Evolutionary conservation across 164 flowering plant species (phyloP), one percentile per base, ranked within the genome.

Genomic region (Vitis rupestris): DNA sequence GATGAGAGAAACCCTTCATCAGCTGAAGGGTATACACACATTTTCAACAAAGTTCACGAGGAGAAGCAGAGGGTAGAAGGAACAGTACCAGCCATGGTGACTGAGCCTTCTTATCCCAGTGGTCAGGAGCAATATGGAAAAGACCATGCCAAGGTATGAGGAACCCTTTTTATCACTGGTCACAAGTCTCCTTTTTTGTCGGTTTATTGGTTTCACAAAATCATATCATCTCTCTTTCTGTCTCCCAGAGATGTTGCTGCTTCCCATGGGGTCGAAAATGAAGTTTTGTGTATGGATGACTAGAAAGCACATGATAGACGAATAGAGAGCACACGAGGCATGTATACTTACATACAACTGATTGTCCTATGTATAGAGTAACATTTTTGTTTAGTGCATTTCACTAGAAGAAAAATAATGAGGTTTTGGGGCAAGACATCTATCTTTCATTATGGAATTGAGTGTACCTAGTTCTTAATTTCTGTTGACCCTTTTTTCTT

Each of bases 1-100:
- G 83, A 82, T 64, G 83, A 72, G 63, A 71, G 9, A 23, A 78
- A 80, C 76, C 83, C 83, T 15, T 44, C 81, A 15, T 61, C 83
- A 68, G 79, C 78, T 30, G 85, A 80, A 61, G 81, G 78, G 1
- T 82, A 56, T 50, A 68, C 78, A 15, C 76, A 72, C 51, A 71
- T 80, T 61, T 80, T 82, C 66, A 59, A 70, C 67, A 65, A 55
- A 69, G 83, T 75, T 19, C 63, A 77, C 31, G 83, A 82, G 69
- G 85, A 80, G 75, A 80, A 64, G 69, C 70, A 66, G 23, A 70
- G 58, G 23, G 79, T 72, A 12, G 55, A 64, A 29, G 80, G 72
- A 50, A 75, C 72, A 50, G 67, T 70, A 49, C 75, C 79, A 31
- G 61, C 10, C 53, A 64, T 60, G 67, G 63, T 72, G 16, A 59